phyloP scores from a whole-genome alignment of 2,329 filamentous ascomycete species.

The Sporothrix curviconia region DNA sequence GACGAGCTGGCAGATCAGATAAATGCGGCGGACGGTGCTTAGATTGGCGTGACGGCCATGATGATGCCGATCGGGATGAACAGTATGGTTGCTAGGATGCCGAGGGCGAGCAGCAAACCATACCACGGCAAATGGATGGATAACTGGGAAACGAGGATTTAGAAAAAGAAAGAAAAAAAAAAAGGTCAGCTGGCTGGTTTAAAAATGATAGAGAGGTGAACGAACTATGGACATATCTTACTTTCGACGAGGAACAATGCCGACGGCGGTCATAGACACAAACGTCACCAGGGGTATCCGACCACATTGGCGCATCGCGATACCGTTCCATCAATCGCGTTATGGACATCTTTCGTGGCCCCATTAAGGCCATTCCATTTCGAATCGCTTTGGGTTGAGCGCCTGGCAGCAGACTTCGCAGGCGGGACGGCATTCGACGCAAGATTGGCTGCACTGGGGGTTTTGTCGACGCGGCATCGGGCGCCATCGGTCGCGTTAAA shows the following conservation, averaged over 20 bases:
- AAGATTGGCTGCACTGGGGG: constrained; percentile 7
- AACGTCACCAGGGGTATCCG: constrained; percentile 78
- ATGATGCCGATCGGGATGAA: constrained; percentile 90
- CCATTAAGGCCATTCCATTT: constrained; percentile 51
- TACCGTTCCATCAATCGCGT: constrained; percentile 77
- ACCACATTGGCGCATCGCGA: constrained; percentile 70
- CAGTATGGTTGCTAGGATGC: constrained; percentile 69
- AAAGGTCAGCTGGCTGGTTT: constrained; percentile 46
- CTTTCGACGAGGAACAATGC: constrained; percentile 78
- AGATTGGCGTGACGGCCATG: constrained; percentile 88
- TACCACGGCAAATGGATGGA: constrained; percentile 83
- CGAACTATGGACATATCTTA: too few species aligned
- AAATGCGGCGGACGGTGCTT: constrained; percentile 81
- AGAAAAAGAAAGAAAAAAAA: background rate
- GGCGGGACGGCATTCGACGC: constrained; percentile 12
- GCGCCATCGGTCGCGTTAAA: constrained; percentile 18
- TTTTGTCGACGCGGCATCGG: constrained; percentile 13
- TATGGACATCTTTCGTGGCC: constrained; percentile 75
- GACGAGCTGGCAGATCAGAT: constrained; percentile 78
- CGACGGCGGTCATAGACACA: constrained; percentile 66
- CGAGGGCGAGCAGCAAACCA: constrained; percentile 70
- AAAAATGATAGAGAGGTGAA: too few species aligned
- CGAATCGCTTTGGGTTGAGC: constrained; percentile 1
- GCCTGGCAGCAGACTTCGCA: constrained; percentile 11
- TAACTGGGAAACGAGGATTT: constrained; percentile 45